Base-by-base conservation (phyloP, 169 alveolate genomes). In the Ichthyophthirius multifiliis region DNA sequence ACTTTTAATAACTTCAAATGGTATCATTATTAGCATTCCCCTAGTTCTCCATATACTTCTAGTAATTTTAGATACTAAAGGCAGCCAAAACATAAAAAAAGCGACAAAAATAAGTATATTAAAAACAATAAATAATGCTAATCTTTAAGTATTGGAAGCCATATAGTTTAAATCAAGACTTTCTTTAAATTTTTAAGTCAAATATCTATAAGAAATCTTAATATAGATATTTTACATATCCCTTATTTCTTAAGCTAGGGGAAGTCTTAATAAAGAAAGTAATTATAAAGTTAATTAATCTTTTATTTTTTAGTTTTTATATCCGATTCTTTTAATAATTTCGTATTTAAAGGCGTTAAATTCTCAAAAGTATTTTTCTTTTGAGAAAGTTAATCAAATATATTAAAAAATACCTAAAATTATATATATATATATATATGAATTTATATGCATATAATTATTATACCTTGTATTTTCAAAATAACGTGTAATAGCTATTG, bases 1-100 rank as follows among this genome's bases (percentile, higher is more conserved):
- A 18, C 65, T 44, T 43, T 65, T 30, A 37, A 78, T 78, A 16
- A 78, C 84, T 30, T 65, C 47, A 13, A 78, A 35, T 43, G 84
- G 84, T 1, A 78, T 78, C 84, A 78, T 78, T 32, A 67, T 78
- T 41, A 78, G 23, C 84, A 78, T 78, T 1, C 78, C 46, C 44
- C 84, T 78, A 15, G 84, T 78, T 34, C 84, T 78, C 84, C 84
- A 78, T 2, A 78, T 65, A 37, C 73, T 75, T 78, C 84, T 78
- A 27, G 84, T 63, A 41, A 78, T 31, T 32, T 78, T 78, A 3
- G 73, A 31, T 18, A 78, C 67, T 6, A 78, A 37, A 15, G 84
- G 84, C 1, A 78, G 48, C 84, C 84, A 78, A 12, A 78, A 44
- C 20, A 78, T 43, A 62, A 78, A 78, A 64, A 64, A 78, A 43